Evolutionary conservation across 208 protist species (phyloP).

Genomic region (Novymonas esmeraldas): DNA sequence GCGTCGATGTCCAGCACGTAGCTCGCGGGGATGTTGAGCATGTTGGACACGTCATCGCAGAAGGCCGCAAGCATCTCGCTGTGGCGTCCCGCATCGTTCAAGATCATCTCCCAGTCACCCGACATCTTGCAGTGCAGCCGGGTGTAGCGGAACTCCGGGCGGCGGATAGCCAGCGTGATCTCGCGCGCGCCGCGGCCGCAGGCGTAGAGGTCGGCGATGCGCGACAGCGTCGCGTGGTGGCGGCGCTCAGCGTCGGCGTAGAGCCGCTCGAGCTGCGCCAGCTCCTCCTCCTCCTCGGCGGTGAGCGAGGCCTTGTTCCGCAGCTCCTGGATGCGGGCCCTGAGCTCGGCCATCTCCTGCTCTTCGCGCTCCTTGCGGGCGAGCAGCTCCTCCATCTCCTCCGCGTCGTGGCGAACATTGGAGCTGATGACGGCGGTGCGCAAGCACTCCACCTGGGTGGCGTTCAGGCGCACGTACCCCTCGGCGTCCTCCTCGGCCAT

Average conservation of each 20-base stretch:
- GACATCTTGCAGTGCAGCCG: conserved; percentile 68
- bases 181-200: conserved; percentile 62
- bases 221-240: conserved; percentile 55
- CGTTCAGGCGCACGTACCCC: conserved; percentile 60
- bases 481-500: conserved; percentile 40
- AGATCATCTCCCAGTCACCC: conserved; percentile 62
- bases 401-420: conserved; percentile 57
- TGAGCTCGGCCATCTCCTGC: conserved; percentile 62
- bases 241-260: conserved; percentile 51
- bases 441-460: conserved; percentile 40
- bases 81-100: conserved; percentile 46
- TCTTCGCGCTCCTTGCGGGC: conserved; percentile 54
- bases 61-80: conserved; percentile 50
- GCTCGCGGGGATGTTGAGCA: conserved; percentile 45
- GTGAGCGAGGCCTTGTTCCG: conserved; percentile 44
- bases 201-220: conserved; percentile 61
- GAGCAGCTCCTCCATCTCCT: conserved; percentile 67
- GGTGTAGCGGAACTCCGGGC: conserved; percentile 48
- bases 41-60: conserved; percentile 38
- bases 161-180: conserved; percentile 50
- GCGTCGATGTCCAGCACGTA: conserved; percentile 59
- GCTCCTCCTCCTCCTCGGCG: conserved; percentile 77
- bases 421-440: conserved; percentile 37
- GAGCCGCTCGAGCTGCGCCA: conserved; percentile 64
- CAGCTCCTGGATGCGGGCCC: conserved; percentile 54